Base-by-base conservation (phyloP, 371 early-diverging fungal species). In the Paraphysoderma sedebokerense region DNA sequence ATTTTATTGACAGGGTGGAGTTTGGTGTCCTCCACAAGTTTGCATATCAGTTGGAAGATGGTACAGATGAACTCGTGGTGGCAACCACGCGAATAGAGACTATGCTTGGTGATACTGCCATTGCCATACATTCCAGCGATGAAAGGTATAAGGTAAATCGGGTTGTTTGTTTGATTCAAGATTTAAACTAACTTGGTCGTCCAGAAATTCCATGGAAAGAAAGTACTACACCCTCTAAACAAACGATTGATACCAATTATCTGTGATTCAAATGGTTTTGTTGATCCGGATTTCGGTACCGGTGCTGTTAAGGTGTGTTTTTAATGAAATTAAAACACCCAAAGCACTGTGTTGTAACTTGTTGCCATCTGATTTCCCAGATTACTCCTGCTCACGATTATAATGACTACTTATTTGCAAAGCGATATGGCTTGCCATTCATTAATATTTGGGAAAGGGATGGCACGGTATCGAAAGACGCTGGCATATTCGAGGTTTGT, bases 71-170 rank as follows among this genome's bases (percentile, higher is more conserved):
- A 33, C 61, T 98, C 30, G 74, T 80, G 26, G 91, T 99, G 12
- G 88, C 87, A 7, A 99, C 99, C 19, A 99, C 98, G 3, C 87
- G 99, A 81, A 77, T 96, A 52, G 99, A 99, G 68, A 99, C 99
- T 46, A 98, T 99, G 89, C 70, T 98, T 40, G 98, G 97, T 56
- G 99, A 99, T 70, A 82, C 88, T 13, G 99, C 95, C 26, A 70
- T 99, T 60, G 96, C 95, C 47, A 84, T 95, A 26, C 90, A 99
- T 59, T 78, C 78, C 22, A 50, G 55, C 3, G 80, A 79, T 53
- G 48, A 29, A 26, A 55, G 79, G 32, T 77, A 73, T 52, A 61
- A 40, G 45, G 59, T 54, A 20, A n/a, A n/a, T n/a, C n/a, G n/a
- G n/a, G n/a, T n/a, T n/a, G n/a, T n/a, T n/a, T n/a, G n/a, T n/a